These are phyloP conservation scores for Paramecium primaurelia DNA, from an alignment of 73 alveolate genomes.

Conservation along the genomic window DNA sequence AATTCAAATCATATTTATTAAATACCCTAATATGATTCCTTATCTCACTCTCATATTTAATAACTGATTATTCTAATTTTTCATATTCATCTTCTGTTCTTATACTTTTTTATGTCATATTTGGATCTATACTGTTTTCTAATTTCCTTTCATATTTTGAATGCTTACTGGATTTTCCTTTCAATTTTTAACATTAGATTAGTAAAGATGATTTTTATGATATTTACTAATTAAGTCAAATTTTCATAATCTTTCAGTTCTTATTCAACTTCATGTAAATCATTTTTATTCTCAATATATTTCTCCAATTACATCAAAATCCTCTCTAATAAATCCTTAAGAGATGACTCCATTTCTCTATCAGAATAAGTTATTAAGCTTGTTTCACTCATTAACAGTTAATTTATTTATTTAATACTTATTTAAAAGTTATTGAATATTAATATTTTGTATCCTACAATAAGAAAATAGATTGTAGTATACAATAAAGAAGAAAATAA, in stretches of 20 bases:
- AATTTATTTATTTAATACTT: not conserved
- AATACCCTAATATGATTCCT: slow-evolving; percentile 16
- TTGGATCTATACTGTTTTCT: not conserved
- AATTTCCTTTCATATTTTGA: not conserved
- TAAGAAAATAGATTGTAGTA: too few relatives aligned
- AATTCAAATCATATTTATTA: not conserved
- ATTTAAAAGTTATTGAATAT: not conserved
- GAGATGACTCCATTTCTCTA: not conserved
- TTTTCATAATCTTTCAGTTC: slow-evolving; percentile 49
- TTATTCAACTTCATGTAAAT: not conserved
- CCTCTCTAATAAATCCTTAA: slow-evolving; percentile 36
- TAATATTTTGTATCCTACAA: not conserved
- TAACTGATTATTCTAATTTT: slow-evolving; percentile 15
- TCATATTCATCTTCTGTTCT: slow-evolving; percentile 42
- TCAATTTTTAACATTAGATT: slow-evolving; percentile 17
- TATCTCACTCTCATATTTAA: slow-evolving; percentile 24
- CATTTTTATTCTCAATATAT: slow-evolving; percentile 20
- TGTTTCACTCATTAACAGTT: slow-evolving; percentile 40
- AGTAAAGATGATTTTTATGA: slow-evolving; percentile 1
- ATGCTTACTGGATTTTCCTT: not conserved
- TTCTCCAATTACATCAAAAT: not conserved
- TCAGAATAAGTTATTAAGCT: not conserved
- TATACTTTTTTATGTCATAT: not conserved
- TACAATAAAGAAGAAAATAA: too few relatives aligned
- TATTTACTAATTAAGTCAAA: not conserved